These are phyloP conservation scores for Geosmithia morbida DNA, from an alignment of 2,329 filamentous ascomycete genomes.

Conservation along the genomic window DNA sequence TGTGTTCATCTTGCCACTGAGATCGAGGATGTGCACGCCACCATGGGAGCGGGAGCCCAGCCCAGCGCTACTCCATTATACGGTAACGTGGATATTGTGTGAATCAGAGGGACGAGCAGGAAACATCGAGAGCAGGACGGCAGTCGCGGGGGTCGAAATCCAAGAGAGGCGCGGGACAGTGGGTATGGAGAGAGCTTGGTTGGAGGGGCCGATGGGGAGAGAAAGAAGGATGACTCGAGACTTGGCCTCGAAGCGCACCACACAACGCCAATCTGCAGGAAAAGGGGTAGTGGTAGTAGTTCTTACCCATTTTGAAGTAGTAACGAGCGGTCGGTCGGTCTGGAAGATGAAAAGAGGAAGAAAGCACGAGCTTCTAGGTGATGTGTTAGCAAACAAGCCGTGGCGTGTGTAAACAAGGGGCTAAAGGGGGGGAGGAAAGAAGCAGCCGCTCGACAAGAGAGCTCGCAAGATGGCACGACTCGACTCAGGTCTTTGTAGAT, in stretches of 20 bases:
- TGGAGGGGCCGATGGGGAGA: not conserved
- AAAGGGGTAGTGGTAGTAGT: conserved; percentile 7
- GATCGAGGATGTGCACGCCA: not conserved
- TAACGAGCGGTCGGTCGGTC: conserved; percentile 19
- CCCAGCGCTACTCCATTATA: not conserved
- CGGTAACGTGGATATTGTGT: not conserved
- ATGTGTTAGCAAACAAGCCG: conserved; percentile 8
- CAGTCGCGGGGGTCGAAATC: not conserved
- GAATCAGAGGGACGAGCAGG: not conserved
- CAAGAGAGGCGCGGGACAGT: not conserved
- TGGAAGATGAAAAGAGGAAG: conserved; percentile 10
- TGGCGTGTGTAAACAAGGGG: not conserved
- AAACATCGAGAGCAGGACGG: not conserved
- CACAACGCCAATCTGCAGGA: conserved; percentile 7
- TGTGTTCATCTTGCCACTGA: not conserved
- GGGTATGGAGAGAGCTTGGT: not conserved
- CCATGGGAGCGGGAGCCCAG: not conserved
- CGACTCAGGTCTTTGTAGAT: not conserved
- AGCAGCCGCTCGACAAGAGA: not conserved
- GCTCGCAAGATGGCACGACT: not conserved
- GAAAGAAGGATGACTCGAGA: not conserved
- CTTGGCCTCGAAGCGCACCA: not conserved
- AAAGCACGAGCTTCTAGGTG: conserved; percentile 14
- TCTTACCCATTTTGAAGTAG: conserved; percentile 26
- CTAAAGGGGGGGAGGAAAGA: conserved; percentile 1